These are phyloP conservation scores for Debaryomyces singareniensis DNA, from an alignment of 1,139 yeast genomes.

Conservation along the genomic window DNA sequence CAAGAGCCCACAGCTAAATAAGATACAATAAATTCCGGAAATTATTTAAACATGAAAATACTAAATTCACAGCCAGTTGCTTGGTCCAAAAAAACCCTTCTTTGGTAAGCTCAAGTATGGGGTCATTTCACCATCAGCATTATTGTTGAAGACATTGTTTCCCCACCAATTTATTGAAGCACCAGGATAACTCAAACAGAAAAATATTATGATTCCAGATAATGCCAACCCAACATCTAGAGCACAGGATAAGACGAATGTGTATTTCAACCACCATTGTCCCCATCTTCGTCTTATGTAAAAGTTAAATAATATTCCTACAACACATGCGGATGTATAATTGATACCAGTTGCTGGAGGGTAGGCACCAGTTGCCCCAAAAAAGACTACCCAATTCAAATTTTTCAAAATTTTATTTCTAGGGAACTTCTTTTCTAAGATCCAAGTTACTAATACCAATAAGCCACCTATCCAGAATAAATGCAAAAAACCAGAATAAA, in stretches of 20 bases:
- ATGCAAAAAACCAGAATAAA: conserved; percentile 31
- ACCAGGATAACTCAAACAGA: conserved; percentile 27
- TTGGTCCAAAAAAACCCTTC: conserved; percentile 36
- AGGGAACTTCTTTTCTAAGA: conserved; percentile 14
- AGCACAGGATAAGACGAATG: conserved; percentile 18
- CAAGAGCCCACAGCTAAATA: too few species aligned
- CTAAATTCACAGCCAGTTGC: too few species aligned
- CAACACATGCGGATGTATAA: conserved; percentile 41
- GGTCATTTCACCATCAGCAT: conserved; percentile 13
- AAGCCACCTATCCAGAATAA: conserved; percentile 42
- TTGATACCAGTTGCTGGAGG: conserved; percentile 53
- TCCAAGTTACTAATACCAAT: conserved; percentile 23
- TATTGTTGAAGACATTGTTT: conserved; percentile 10
- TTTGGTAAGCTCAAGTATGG: conserved; percentile 21
- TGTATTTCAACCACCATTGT: conserved; percentile 38
- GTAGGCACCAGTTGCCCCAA: conserved; percentile 41
- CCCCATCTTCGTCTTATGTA: too few species aligned
- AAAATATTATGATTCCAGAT: conserved; percentile 33
- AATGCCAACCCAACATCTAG: conserved; percentile 33
- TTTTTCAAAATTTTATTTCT: conserved; percentile 13
- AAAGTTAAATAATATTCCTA: conserved; percentile 50
- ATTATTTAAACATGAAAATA: too few species aligned
- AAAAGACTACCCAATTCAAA: conserved; percentile 37
- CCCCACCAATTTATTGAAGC: conserved; percentile 34
- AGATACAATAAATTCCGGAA: too few species aligned